These are phyloP conservation scores for Candida sithepensis DNA, from an alignment of 805 yeast genomes.

Conservation along the genomic window DNA sequence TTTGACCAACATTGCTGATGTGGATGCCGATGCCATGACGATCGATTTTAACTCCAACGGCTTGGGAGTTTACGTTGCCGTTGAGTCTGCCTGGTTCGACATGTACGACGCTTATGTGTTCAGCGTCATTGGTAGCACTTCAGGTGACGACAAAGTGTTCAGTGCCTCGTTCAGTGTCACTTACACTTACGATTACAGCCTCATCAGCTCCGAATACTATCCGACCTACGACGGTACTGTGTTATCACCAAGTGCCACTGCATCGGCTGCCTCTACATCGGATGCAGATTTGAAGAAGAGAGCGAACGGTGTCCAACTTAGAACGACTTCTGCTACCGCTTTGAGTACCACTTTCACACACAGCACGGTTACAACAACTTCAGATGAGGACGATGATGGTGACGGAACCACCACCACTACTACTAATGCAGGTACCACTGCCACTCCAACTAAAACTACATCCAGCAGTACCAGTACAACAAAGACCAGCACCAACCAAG, in stretches of 20 bases:
- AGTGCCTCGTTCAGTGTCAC: background rate
- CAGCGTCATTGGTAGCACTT: background rate
- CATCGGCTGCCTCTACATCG: background rate
- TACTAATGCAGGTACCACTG: too few species aligned
- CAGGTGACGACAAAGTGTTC: background rate
- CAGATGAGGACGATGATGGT: background rate
- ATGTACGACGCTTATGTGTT: background rate
- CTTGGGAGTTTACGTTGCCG: background rate
- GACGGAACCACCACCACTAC: background rate
- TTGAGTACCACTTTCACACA: constrained; percentile 1
- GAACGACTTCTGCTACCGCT: constrained; percentile 2
- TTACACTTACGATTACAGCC: background rate
- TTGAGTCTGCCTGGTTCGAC: background rate
- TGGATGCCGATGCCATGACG: background rate
- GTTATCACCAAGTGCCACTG: background rate
- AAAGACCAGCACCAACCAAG: background rate
- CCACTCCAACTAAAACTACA: background rate
- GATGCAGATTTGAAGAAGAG: background rate
- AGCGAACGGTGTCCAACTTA: constrained; percentile 1
- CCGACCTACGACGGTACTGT: background rate
- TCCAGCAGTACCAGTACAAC: background rate
- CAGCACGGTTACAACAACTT: background rate
- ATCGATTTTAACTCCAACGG: background rate
- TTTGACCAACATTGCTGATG: background rate
- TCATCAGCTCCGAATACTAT: background rate